Base-by-base conservation (phyloP, 805 yeast genomes). In the Kluyveromyces aestuarii region DNA sequence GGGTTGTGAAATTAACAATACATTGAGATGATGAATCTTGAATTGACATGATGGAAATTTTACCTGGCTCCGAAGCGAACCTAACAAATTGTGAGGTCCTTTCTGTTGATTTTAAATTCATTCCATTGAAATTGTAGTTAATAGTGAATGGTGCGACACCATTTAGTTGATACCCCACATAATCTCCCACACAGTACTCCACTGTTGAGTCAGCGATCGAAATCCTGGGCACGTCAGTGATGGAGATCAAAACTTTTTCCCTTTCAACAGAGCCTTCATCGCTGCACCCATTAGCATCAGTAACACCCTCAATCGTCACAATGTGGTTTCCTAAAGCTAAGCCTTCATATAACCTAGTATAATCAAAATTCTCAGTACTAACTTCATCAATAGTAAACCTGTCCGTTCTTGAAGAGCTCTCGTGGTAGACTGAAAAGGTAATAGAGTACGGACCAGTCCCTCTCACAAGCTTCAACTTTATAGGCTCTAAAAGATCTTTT, bases 111-210 rank as follows among this genome's bases (percentile, higher is more conserved):
- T 72, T 76, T 54, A 83, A 80, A 35, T 67, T 64, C 27, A 71
- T 68, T 1, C 76, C 84, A 56, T 86, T 82, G 69, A 91, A 90
- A 27, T 75, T 75, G 62, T 93, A 93, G 45, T 71, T 77, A 5
- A 95, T 75, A 1, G 75, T 75, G 62, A 88, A 88, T 18, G 96
- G 96, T 0, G 95, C 79, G 4, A 77, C 70, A 2, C 98, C 98
- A 14, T 77, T 77, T 52, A 91, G 66, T 52, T 82, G 77, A 61
- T 87, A 87, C 1, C 84, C 74, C 25, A 93, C 78, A 51, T 85
- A 84, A 52, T 91, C 98, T 10, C 99, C 99, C 27, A 91, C 96
- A 75, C 99, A 93, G 59, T 81, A 84, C 57, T 84, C 77, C 2
- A 60, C 51, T 21, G 64, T 61, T 8, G 74, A 59, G 41, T 71